Evolutionary conservation across 1,139 yeast genomes (phyloP).

Genomic region (Candida gigantensis): DNA sequence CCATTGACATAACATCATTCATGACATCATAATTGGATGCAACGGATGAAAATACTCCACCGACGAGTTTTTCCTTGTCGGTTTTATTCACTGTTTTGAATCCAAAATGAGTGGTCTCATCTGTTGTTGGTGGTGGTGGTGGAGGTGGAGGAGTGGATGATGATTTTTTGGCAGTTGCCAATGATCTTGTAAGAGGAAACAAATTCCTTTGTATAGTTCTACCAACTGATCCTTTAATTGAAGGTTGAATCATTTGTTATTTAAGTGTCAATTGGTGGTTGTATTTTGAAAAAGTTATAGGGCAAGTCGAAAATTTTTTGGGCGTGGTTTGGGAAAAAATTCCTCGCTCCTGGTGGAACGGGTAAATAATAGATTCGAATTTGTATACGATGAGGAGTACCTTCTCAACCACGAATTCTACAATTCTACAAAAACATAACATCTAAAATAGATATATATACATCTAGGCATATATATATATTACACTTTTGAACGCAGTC

Average conservation of each 20-base stretch:
- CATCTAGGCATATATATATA: neutral
- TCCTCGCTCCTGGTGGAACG: too few relatives aligned
- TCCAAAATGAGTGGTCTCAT: conserved; percentile 84
- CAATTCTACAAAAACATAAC: neutral
- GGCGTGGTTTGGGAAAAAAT: neutral
- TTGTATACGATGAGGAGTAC: too few relatives aligned
- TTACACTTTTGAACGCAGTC: too few relatives aligned
- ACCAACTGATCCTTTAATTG: conserved; percentile 7
- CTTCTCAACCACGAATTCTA: neutral
- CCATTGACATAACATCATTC: conserved; percentile 98
- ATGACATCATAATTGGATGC: conserved; percentile 92
- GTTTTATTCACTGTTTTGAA: conserved; percentile 77
- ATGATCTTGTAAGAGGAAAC: conserved; percentile 4
- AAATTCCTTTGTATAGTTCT: conserved; percentile 2
- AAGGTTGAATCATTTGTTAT: conserved; percentile 4
- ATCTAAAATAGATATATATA: neutral
- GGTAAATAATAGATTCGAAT: too few relatives aligned
- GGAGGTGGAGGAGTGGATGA: conserved; percentile 6
- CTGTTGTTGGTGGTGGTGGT: conserved; percentile 8
- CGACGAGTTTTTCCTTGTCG: conserved; percentile 85
- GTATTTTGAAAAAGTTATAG: neutral
- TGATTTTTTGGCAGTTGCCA: conserved; percentile 7
- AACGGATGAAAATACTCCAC: conserved; percentile 89
- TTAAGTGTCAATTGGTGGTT: too few relatives aligned
- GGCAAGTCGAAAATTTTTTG: neutral